Conservation (phyloP, 2,329 filamentous ascomycete genomes). For the Colletotrichum orchidophilum region DNA sequence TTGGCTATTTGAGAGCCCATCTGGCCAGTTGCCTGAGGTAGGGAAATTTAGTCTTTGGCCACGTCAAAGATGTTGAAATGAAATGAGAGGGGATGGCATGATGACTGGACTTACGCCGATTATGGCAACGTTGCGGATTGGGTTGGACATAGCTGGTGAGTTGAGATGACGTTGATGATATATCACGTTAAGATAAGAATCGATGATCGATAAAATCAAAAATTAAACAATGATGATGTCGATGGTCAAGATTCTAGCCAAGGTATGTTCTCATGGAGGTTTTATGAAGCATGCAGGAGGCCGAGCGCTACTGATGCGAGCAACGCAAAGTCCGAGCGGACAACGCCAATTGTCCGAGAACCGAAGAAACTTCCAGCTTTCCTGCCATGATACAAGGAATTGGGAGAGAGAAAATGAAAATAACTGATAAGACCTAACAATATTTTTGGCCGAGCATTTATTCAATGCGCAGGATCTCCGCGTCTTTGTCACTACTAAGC, state of each 20-base stretch:
- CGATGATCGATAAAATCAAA: background rate
- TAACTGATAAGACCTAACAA: no score
- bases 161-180: no score
- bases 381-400: no score
- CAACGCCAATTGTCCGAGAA: background rate
- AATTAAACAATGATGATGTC: background rate
- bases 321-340: background rate
- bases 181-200: no score
- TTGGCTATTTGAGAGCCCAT: constrained; percentile 44
- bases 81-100: no score
- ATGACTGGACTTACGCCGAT: constrained; percentile 1
- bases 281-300: background rate
- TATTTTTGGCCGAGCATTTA: no score
- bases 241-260: background rate
- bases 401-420: no score
- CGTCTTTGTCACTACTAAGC: no score
- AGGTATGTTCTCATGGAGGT: background rate
- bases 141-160: background rate
- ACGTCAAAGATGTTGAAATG: no score
- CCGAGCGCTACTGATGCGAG: background rate
- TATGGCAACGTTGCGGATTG: constrained; percentile 5
- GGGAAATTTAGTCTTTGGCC: background rate
- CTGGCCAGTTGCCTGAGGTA: constrained; percentile 40
- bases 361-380: no score
- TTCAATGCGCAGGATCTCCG: no score